These are phyloP conservation scores for Ensete glaucum DNA, from an alignment of 176 grass and related monocot species.

Conservation along the genomic window DNA sequence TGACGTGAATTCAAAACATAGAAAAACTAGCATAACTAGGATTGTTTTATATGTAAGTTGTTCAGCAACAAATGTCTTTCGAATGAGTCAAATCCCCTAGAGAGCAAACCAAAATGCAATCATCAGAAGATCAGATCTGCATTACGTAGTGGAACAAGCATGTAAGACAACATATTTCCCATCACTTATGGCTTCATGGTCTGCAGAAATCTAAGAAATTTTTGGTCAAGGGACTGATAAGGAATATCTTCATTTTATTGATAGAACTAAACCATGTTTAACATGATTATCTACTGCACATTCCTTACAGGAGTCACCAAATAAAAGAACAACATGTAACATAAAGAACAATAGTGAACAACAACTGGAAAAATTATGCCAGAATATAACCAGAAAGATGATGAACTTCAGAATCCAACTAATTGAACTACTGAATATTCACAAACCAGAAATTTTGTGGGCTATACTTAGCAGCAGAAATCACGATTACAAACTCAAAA, in stretches of 20 bases:
- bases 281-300: not conserved
- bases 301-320: not conserved
- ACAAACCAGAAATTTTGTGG: slow-evolving; percentile 91
- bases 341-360: not conserved
- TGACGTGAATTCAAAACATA: no score
- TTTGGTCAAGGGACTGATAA: not conserved
- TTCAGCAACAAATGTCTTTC: no score
- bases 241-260: not conserved
- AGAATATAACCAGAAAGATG: not conserved
- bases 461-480: slow-evolving; percentile 73
- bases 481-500: slow-evolving; percentile 67
- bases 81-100: no score
- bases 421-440: slow-evolving; percentile 1
- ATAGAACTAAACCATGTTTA: not conserved
- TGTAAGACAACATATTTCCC: no score
- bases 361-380: not conserved
- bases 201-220: no score
- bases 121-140: no score
- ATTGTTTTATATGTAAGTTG: no score
- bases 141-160: no score
- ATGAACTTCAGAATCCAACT: not conserved
- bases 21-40: no score
- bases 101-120: no score
- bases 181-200: no score
- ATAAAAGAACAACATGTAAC: not conserved